Conservation (phyloP, 805 yeast genomes). For the Candida sanyiensis region DNA sequence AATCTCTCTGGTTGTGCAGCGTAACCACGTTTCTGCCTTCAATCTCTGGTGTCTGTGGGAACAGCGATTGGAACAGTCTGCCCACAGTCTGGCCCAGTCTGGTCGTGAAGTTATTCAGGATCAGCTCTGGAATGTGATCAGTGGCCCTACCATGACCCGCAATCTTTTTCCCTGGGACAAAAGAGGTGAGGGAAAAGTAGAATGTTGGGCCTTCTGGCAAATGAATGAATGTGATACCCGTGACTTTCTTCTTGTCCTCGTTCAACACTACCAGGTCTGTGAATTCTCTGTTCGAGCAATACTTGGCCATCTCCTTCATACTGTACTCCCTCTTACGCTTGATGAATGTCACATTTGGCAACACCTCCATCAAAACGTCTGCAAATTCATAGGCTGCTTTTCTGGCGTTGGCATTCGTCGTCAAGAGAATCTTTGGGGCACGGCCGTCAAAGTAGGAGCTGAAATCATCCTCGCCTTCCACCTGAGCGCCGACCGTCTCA, state of each 20-base stretch:
- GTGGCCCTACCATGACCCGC: slow-evolving; percentile 89
- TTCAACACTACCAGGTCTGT: slow-evolving; percentile 86
- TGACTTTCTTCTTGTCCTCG: slow-evolving; percentile 89
- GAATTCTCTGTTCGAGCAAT: slow-evolving; percentile 75
- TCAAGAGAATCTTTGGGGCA: slow-evolving; percentile 77
- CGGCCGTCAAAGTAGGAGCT: slow-evolving; percentile 26
- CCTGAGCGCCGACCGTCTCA: slow-evolving; percentile 24
- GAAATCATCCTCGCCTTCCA: slow-evolving; percentile 27
- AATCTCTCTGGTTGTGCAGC: slow-evolving; percentile 93
- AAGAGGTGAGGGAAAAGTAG: slow-evolving; percentile 78
- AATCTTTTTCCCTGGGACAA: slow-evolving; percentile 68
- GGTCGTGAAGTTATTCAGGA: slow-evolving; percentile 88
- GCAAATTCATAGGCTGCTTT: slow-evolving; percentile 88
- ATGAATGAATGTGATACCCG: slow-evolving; percentile 89
- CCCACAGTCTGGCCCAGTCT: slow-evolving; percentile 93
- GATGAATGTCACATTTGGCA: slow-evolving; percentile 82
- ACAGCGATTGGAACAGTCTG: slow-evolving; percentile 80
- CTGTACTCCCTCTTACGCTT: slow-evolving; percentile 80
- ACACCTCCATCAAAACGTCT: slow-evolving; percentile 71
- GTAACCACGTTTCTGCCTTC: slow-evolving; percentile 96
- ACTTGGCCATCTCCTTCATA: slow-evolving; percentile 81
- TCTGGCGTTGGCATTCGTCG: slow-evolving; percentile 83
- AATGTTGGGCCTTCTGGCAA: slow-evolving; percentile 94
- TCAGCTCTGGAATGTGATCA: slow-evolving; percentile 84
- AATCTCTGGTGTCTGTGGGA: slow-evolving; percentile 90